Evolutionary conservation across 164 flowering plant genomes (phyloP), one percentile per base, ranked within the genome.

Genomic region (Euptelea pleiosperma): DNA sequence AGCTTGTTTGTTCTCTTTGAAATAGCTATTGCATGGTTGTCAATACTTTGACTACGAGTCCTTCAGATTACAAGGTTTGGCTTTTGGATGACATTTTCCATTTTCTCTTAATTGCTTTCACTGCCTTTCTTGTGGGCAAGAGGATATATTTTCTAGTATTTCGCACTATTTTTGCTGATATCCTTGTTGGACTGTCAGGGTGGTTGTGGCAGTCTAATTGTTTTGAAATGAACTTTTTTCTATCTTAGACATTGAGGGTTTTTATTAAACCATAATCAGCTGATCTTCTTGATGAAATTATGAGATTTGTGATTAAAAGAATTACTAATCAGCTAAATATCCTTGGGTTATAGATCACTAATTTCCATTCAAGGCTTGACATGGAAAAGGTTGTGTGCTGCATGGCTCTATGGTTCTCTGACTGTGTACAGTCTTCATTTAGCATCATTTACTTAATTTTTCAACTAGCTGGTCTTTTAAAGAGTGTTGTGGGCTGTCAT

Each of bases 101-200:
- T 24, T 28, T 28, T 15, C 26, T 41, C 31, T 25, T 14, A 14
- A 11, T 42, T 19, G 15, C 45, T 48, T 47, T 28, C 33, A n/a
- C 10, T 37, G 42, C 3, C 6, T 12, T 18, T 34, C 26, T 16
- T 52, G 35, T 34, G 25, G 1, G n/a, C 16, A 34, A 12, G 12
- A 3, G 40, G 16, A 46, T 46, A 12, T n/a, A n/a, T n/a, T n/a
- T n/a, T n/a, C n/a, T n/a, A n/a, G n/a, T n/a, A n/a, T n/a, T n/a
- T n/a, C n/a, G n/a, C n/a, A n/a, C n/a, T n/a, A n/a, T n/a, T n/a
- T n/a, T n/a, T n/a, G n/a, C n/a, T n/a, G n/a, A n/a, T n/a, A n/a
- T n/a, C n/a, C n/a, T n/a, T n/a, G n/a, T n/a, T 52, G 28, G 12
- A 34, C 25, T 52, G 24, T 52, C 25, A 52, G 34, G n/a, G 14